phyloP scores from a whole-genome alignment of 805 yeast species.

The Maudiozyma barnettii region DNA sequence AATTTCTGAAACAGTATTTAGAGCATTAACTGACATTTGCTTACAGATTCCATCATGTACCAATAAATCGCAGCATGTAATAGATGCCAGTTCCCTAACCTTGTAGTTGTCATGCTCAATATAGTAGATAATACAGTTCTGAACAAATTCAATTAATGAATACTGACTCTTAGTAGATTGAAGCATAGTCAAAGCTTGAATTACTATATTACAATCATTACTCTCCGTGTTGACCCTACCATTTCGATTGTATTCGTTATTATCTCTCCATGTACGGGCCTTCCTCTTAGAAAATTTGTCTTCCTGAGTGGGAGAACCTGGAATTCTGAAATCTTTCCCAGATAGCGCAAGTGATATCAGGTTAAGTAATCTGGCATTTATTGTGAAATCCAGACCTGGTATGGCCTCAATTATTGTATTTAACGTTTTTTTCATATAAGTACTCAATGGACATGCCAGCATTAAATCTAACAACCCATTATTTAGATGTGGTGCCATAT shows the following conservation, averaged over 20 bases:
- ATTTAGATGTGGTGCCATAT: conserved; percentile 73
- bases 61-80: conserved; percentile 69
- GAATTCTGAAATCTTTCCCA: conserved; percentile 68
- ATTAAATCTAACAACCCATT: conserved; percentile 68
- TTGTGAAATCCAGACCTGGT: conserved; percentile 63
- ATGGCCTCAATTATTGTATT: conserved; percentile 55
- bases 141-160: conserved; percentile 75
- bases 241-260: conserved; percentile 62
- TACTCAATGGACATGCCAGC: conserved; percentile 69
- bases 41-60: conserved; percentile 69
- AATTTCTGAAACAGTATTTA: conserved; percentile 74
- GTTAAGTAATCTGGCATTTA: conserved; percentile 60
- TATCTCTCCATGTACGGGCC: conserved; percentile 67
- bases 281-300: conserved; percentile 46
- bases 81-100: conserved; percentile 71
- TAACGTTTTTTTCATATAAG: conserved; percentile 65
- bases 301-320: conserved; percentile 72
- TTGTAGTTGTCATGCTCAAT: conserved; percentile 67
- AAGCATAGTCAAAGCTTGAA: conserved; percentile 69
- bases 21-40: conserved; percentile 71
- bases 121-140: conserved; percentile 68
- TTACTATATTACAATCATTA: conserved; percentile 41
- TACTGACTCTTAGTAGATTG: conserved; percentile 62
- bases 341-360: conserved; percentile 63
- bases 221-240: conserved; percentile 32